phyloP scores from a whole-genome alignment of 208 protist species.

The Trypanosoma boissoni region DNA sequence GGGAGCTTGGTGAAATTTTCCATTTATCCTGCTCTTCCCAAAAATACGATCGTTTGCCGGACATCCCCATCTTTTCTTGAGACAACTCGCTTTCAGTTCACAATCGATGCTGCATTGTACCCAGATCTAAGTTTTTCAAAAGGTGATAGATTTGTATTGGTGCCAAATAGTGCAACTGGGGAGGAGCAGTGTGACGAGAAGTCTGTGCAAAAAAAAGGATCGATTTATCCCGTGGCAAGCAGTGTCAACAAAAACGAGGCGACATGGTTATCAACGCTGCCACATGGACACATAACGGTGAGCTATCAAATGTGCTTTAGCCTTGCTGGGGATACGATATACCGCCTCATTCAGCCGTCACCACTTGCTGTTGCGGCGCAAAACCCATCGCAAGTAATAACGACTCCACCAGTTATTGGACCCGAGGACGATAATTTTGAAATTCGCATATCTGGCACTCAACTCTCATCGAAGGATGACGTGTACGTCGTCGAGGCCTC shows the following conservation, averaged over 20 bases:
- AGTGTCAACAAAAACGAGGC: constrained; percentile 1
- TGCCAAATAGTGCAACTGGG: constrained; percentile 25
- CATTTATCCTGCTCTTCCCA: constrained; percentile 52
- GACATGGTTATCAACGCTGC: constrained; percentile 58
- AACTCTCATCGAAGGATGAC: constrained; percentile 42
- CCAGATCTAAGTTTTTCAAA: constrained; percentile 52
- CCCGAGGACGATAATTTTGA: constrained; percentile 35
- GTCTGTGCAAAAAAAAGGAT: background rate
- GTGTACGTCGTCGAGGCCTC: constrained; percentile 53
- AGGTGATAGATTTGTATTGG: constrained; percentile 52
- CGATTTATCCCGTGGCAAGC: constrained; percentile 6
- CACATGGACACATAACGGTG: constrained; percentile 20
- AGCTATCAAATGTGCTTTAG: constrained; percentile 71
- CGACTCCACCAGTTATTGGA: constrained; percentile 50
- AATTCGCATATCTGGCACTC: constrained; percentile 59
- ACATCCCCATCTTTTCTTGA: constrained; percentile 45
- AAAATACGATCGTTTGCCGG: constrained; percentile 29
- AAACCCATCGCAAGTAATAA: constrained; percentile 46
- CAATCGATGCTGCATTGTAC: constrained; percentile 34
- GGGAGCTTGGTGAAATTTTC: constrained; percentile 47
- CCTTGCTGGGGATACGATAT: constrained; percentile 41
- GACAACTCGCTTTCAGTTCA: constrained; percentile 64
- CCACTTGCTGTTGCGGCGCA: constrained; percentile 28
- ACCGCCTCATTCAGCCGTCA: constrained; percentile 31
- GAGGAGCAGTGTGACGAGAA: background rate